These are phyloP conservation scores for Penicillium sp. DNA, from an alignment of 2,329 filamentous ascomycete species.

Conservation along the genomic window DNA sequence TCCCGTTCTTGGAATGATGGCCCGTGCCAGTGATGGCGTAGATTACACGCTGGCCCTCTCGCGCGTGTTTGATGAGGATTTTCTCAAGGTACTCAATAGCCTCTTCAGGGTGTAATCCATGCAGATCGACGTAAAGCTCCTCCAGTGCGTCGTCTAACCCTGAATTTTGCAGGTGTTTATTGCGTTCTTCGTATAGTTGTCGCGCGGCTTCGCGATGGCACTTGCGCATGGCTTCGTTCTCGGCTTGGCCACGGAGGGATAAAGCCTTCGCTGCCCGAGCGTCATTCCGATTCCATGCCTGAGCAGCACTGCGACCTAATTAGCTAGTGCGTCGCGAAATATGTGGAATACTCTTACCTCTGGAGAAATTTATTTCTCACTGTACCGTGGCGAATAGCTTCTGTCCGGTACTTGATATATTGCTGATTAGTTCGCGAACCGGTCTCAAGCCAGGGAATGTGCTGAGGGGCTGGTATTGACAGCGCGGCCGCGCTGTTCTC, in stretches of 20 bases:
- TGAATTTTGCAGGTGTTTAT: slow-evolving; percentile 64
- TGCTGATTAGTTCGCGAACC: slow-evolving; percentile 88
- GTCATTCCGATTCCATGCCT: slow-evolving; percentile 98
- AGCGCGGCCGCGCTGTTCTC: slow-evolving; percentile 83
- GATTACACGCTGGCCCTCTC: slow-evolving; percentile 71
- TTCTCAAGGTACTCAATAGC: slow-evolving; percentile 92
- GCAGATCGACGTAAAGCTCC: slow-evolving; percentile 93
- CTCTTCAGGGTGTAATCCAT: slow-evolving; percentile 98
- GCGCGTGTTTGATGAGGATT: slow-evolving; percentile 80
- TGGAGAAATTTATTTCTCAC: slow-evolving; percentile 96
- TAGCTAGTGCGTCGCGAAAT: slow-evolving; percentile 11
- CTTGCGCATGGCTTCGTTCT: slow-evolving; percentile 97
- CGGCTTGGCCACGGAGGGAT: slow-evolving; percentile 90
- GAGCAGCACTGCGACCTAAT: slow-evolving; percentile 71
- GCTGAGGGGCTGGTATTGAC: slow-evolving; percentile 83
- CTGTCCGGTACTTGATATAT: slow-evolving; percentile 91
- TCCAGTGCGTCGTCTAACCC: slow-evolving; percentile 53
- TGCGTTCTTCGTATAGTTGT: slow-evolving; percentile 91
- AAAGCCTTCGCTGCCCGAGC: slow-evolving; percentile 94
- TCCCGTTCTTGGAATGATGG: slow-evolving; percentile 97
- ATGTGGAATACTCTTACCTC: slow-evolving; percentile 61
- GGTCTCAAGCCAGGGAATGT: slow-evolving; percentile 96
- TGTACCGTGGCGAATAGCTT: slow-evolving; percentile 96
- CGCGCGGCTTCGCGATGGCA: slow-evolving; percentile 92
- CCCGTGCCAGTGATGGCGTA: slow-evolving; percentile 97